Evolutionary conservation across 2,329 filamentous ascomycete genomes (phyloP).

Genomic region (Aspergillus arachidicola): DNA sequence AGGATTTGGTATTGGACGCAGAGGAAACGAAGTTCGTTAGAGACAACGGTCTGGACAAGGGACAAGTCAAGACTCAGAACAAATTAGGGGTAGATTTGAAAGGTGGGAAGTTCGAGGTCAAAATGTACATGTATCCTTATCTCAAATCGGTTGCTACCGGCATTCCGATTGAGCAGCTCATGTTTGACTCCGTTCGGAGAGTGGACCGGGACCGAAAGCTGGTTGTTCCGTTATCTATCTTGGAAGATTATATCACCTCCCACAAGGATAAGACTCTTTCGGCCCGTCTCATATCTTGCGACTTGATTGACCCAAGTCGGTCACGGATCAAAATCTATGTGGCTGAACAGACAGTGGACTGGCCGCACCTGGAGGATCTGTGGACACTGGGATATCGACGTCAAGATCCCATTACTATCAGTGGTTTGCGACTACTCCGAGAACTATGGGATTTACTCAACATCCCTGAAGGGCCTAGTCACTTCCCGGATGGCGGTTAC

Average conservation of each 20-base stretch:
- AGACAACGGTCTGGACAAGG: background rate
- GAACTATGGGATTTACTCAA: slow-evolving; percentile 20
- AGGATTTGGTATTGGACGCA: background rate
- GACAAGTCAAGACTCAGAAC: slow-evolving; percentile 4
- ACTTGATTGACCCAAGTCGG: slow-evolving; percentile 16
- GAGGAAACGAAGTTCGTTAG: background rate
- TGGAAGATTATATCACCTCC: background rate
- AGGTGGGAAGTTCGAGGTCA: slow-evolving; percentile 9
- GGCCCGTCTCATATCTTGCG: slow-evolving; percentile 16
- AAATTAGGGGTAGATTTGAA: slow-evolving; percentile 19
- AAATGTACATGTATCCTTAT: slow-evolving; percentile 19
- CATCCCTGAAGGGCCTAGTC: slow-evolving; percentile 4
- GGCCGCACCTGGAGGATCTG: slow-evolving; percentile 9
- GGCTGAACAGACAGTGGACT: slow-evolving; percentile 14
- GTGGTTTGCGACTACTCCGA: slow-evolving; percentile 13
- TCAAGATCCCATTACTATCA: background rate
- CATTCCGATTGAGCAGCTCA: slow-evolving; percentile 9
- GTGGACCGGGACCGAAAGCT: background rate
- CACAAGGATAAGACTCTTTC: background rate
- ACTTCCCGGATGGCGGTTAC: background rate
- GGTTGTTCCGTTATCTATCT: background rate
- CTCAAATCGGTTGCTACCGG: slow-evolving; percentile 20
- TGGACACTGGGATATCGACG: slow-evolving; percentile 19
- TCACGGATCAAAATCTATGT: slow-evolving; percentile 21
- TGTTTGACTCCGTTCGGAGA: slow-evolving; percentile 13